phyloP scores from a whole-genome alignment of 2,329 filamentous ascomycete species.

The Cercospora berteroae region DNA sequence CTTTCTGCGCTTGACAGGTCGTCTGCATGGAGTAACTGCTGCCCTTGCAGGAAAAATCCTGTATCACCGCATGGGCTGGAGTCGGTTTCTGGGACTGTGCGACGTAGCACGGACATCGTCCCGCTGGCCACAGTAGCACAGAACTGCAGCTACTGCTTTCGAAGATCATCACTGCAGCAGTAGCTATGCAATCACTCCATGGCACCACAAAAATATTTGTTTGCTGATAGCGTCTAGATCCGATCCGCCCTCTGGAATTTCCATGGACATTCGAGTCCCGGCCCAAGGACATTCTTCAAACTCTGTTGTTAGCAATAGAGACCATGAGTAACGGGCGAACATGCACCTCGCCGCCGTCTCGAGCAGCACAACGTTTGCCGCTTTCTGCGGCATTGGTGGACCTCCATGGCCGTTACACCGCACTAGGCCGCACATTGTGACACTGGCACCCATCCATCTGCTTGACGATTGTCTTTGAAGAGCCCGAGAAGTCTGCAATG shows the following conservation, averaged over 20 bases:
- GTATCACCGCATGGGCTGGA: not conserved
- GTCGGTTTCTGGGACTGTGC: constrained; percentile 4
- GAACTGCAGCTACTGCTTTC: constrained; percentile 6
- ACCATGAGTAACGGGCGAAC: not conserved
- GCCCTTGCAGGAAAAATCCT: constrained; percentile 8
- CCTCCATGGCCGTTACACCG: not conserved
- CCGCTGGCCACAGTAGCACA: not conserved
- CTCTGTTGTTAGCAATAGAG: not conserved
- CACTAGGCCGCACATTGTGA: not conserved
- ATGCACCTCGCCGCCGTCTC: not conserved
- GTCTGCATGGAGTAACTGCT: not conserved
- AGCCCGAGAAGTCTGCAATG: constrained; percentile 6
- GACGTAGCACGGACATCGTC: constrained; percentile 2
- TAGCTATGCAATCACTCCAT: not conserved
- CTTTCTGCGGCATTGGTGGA: not conserved
- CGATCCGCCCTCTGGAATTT: not conserved
- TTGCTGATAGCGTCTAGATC: not conserved
- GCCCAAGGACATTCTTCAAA: not conserved
- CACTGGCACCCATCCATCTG: not conserved
- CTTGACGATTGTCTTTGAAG: not conserved
- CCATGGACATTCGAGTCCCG: not conserved
- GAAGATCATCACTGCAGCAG: constrained; percentile 4
- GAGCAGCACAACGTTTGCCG: constrained; percentile 1
- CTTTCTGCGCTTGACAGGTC: constrained; percentile 18
- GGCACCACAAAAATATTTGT: too few species aligned